Evolutionary conservation across 257 asterid species (phyloP).

Genomic region (Primulina eburnea): DNA sequence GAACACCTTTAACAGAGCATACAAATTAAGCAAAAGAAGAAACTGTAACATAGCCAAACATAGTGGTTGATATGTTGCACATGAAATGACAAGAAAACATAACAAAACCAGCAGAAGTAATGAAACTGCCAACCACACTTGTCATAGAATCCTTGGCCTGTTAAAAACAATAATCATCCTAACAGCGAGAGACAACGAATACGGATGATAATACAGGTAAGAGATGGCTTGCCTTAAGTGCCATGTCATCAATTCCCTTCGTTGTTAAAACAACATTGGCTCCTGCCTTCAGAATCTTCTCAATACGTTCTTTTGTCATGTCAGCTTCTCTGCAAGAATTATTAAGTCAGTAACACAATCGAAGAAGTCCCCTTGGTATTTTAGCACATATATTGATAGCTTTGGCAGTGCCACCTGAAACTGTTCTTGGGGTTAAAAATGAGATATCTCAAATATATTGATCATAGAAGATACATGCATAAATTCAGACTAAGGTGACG

Average conservation of each 20-base stretch:
- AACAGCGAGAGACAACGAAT: neutral
- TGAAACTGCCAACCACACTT: neutral
- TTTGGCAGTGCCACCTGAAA: constrained; percentile 12
- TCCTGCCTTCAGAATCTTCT: constrained; percentile 88
- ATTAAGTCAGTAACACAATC: constrained; percentile 2
- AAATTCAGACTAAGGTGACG: constrained; percentile 7
- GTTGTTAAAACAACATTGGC: constrained; percentile 95
- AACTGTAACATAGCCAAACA: too few relatives aligned
- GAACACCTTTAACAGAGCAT: neutral
- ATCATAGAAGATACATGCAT: neutral
- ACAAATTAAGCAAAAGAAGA: neutral
- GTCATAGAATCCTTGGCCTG: neutral
- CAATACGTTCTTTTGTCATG: constrained; percentile 93
- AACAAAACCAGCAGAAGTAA: too few relatives aligned
- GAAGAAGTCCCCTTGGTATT: neutral
- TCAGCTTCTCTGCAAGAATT: constrained; percentile 78
- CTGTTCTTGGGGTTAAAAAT: neutral
- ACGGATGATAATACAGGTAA: constrained; percentile 5
- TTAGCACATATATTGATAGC: neutral
- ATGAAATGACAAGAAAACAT: too few relatives aligned
- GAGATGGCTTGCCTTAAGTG: constrained; percentile 67
- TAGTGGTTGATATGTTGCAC: too few relatives aligned
- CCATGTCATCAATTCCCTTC: constrained; percentile 99
- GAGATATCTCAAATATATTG: neutral
- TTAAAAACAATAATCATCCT: neutral